Conservation (phyloP, 768 basidiomycete species). For the Tulasnella sp. region DNA sequence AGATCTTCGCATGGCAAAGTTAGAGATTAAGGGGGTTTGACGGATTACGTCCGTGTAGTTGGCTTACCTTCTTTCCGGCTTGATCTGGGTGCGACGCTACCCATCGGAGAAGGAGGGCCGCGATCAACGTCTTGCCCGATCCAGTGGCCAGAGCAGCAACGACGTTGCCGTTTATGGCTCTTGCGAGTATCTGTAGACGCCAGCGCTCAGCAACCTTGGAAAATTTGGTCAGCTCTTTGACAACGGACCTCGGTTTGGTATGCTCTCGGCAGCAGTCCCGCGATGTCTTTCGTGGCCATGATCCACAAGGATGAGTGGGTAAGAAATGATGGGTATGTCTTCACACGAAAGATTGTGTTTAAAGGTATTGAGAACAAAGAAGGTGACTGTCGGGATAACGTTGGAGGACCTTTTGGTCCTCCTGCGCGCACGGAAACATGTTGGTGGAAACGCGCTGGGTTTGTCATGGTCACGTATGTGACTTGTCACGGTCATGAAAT, state of each 20-base stretch:
- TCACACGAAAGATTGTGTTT: neutral
- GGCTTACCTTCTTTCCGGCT: conserved; percentile 40
- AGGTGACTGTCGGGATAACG: neutral
- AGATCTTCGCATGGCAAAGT: conserved; percentile 22
- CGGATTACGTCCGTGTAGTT: neutral
- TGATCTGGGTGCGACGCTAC: conserved; percentile 35
- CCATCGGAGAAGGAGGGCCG: conserved; percentile 62
- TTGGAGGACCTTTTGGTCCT: neutral
- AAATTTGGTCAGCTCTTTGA: conserved; percentile 26
- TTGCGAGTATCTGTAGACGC: conserved; percentile 34
- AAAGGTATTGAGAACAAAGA: neutral
- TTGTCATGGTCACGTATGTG: neutral
- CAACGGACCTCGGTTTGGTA: neutral
- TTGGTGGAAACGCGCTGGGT: neutral
- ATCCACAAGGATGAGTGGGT: neutral
- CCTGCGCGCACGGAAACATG: neutral
- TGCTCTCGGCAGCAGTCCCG: neutral
- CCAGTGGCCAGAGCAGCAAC: conserved; percentile 49
- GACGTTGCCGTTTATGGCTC: conserved; percentile 40
- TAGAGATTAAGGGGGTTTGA: neutral
- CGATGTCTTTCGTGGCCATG: neutral
- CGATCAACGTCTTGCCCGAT: conserved; percentile 43
- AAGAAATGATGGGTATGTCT: neutral
- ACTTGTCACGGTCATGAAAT: neutral
- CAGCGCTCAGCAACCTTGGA: conserved; percentile 34